Conservation (phyloP, 2,329 filamentous ascomycete genomes). For the Chaetomiaceae sp. region DNA sequence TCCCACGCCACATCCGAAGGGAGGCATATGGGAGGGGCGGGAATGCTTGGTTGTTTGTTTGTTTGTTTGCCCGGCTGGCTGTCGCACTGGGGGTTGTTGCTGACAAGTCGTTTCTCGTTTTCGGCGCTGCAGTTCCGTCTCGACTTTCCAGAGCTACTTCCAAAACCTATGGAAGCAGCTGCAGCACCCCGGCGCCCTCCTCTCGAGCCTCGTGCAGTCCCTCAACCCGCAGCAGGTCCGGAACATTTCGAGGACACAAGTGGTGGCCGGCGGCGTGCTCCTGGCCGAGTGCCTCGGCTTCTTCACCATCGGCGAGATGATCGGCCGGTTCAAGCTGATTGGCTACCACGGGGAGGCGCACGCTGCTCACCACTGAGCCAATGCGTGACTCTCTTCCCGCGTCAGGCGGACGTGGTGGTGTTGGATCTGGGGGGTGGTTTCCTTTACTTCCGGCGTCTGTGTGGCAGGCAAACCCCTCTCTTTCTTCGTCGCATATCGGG, state of each 20-base stretch:
- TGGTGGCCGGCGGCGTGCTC: slow-evolving; percentile 69
- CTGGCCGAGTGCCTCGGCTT: slow-evolving; percentile 86
- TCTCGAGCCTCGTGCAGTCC: slow-evolving; percentile 53
- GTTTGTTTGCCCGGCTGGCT: neutral
- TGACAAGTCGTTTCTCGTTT: slow-evolving; percentile 6
- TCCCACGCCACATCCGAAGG: too few relatives aligned
- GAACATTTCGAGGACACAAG: slow-evolving; percentile 64
- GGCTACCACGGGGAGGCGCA: slow-evolving; percentile 72
- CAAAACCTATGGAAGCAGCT: slow-evolving; percentile 65
- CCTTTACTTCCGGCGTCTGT: neutral
- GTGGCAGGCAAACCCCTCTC: neutral
- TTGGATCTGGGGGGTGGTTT: slow-evolving; percentile 2
- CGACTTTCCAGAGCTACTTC: slow-evolving; percentile 83
- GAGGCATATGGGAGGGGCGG: too few relatives aligned
- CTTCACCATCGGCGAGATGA: slow-evolving; percentile 96
- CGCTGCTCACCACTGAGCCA: slow-evolving; percentile 52
- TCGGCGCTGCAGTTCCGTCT: slow-evolving; percentile 53
- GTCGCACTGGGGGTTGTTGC: slow-evolving; percentile 6
- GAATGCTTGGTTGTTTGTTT: neutral
- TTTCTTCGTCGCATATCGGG: slow-evolving; percentile 3
- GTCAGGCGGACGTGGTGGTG: neutral
- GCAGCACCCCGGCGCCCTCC: slow-evolving; percentile 59
- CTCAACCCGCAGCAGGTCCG: slow-evolving; percentile 52
- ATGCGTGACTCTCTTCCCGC: neutral
- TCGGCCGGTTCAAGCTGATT: slow-evolving; percentile 90